phyloP scores from a whole-genome alignment of 371 early-diverging fungal species.

The Haplosporangium sp. region DNA sequence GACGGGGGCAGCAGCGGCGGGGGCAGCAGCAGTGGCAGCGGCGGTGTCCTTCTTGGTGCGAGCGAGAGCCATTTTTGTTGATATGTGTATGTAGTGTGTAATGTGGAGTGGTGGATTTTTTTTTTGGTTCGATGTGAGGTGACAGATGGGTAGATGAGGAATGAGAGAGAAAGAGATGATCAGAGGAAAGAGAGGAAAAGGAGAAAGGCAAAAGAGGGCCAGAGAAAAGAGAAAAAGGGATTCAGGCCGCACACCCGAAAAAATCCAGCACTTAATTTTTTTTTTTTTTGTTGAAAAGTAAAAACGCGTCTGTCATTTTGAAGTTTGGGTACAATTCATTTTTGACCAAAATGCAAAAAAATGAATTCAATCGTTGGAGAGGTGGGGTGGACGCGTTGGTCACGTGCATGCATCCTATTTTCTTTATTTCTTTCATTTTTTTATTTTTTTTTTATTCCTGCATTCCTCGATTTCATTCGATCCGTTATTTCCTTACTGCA shows the following conservation, averaged over 20 bases:
- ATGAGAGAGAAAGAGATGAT: slow-evolving; percentile 8
- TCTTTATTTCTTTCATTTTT: background rate
- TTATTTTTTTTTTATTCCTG: background rate
- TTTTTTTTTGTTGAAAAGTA: background rate
- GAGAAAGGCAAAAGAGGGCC: slow-evolving; percentile 8
- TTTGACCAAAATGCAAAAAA: too few species aligned
- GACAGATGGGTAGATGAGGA: slow-evolving; percentile 7
- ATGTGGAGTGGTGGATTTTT: background rate
- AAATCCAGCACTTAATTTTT: background rate
- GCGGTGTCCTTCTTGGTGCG: slow-evolving; percentile 55
- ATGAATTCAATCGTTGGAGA: too few species aligned
- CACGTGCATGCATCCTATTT: background rate
- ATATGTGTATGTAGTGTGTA: slow-evolving; percentile 5
- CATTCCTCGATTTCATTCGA: background rate
- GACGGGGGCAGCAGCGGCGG: slow-evolving; percentile 38
- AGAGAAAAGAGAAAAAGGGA: slow-evolving; percentile 5
- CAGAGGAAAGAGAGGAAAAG: slow-evolving; percentile 1
- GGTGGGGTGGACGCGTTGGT: background rate
- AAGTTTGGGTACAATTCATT: too few species aligned
- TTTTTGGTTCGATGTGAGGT: background rate
- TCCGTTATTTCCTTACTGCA: background rate
- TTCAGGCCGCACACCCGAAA: background rate
- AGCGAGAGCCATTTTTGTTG: slow-evolving; percentile 43
- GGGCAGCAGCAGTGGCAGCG: slow-evolving; percentile 28
- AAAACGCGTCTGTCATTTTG: too few species aligned